Conservation (phyloP, 2,329 filamentous ascomycete genomes). For the Trichoderma hamatum region DNA sequence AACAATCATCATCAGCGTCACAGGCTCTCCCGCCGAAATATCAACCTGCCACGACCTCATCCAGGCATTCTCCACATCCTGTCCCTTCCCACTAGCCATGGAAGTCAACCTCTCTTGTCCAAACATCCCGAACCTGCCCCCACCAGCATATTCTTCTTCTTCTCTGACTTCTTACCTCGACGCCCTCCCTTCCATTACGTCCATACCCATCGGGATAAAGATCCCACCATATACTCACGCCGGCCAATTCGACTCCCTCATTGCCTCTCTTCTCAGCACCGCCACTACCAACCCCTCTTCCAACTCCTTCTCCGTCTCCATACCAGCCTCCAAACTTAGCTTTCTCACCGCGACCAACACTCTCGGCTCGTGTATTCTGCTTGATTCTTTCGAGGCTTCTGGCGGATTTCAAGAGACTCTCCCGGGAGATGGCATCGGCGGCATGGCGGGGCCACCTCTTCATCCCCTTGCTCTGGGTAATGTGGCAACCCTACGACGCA, state of each 20-base stretch:
- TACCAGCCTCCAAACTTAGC: slow-evolving; percentile 45
- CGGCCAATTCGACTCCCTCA: slow-evolving; percentile 63
- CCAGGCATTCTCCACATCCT: slow-evolving; percentile 36
- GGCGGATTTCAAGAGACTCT: slow-evolving; percentile 40
- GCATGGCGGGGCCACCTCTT: slow-evolving; percentile 71
- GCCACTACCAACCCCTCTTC: not conserved
- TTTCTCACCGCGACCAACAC: slow-evolving; percentile 78
- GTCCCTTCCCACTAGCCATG: slow-evolving; percentile 62
- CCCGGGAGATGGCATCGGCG: slow-evolving; percentile 64
- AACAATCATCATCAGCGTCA: slow-evolving; percentile 71
- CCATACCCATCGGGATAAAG: slow-evolving; percentile 64
- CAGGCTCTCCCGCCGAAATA: slow-evolving; percentile 63
- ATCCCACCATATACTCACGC: slow-evolving; percentile 75
- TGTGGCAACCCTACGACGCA: slow-evolving; percentile 64
- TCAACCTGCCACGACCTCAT: slow-evolving; percentile 58
- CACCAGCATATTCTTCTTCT: slow-evolving; percentile 66
- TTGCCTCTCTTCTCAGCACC: slow-evolving; percentile 49
- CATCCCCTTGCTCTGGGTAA: slow-evolving; percentile 77
- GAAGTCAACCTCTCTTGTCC: slow-evolving; percentile 81
- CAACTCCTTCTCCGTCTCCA: not conserved
- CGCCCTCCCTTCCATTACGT: slow-evolving; percentile 45
- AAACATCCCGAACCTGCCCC: slow-evolving; percentile 69
- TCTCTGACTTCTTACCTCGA: slow-evolving; percentile 59
- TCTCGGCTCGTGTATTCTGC: slow-evolving; percentile 67
- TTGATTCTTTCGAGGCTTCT: slow-evolving; percentile 59